A percentile compares a stretch with the other conserved stretches of the same genome.
Conservation (phyloP, 2,329 filamentous ascomycete species). For the Cercospora zeina region DNA sequence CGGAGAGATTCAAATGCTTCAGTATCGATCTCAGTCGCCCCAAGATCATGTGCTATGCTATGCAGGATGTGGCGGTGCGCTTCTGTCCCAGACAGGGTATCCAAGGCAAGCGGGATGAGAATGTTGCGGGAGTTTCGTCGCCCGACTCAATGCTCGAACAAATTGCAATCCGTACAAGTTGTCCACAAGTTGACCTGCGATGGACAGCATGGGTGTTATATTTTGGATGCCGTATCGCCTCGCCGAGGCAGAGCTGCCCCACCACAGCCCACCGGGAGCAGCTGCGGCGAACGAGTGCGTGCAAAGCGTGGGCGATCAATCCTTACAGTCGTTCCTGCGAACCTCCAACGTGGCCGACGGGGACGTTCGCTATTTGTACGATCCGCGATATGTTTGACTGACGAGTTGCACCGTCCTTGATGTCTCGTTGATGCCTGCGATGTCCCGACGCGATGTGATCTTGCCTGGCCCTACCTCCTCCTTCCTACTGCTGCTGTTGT, state of each 20-base stretch:
- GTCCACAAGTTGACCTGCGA: not conserved
- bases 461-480: not conserved
- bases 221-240: not conserved
- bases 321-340: not conserved
- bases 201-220: not conserved
- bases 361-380: not conserved
- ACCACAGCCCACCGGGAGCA: not conserved
- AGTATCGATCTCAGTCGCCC: not conserved
- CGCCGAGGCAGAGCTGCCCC: constrained; percentile 1
- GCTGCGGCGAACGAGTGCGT: constrained; percentile 1
- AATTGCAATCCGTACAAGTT: not conserved
- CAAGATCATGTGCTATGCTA: not conserved
- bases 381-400: not conserved
- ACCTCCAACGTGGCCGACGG: not conserved
- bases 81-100: not conserved
- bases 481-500: not conserved
- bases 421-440: not conserved
- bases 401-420: not conserved
- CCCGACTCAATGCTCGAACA: not conserved
- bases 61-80: not conserved
- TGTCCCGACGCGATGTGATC: not conserved
- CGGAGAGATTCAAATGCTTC: not conserved
- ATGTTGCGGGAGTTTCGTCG: not conserved
- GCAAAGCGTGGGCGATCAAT: not conserved
- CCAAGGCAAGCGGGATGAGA: not conserved